These are phyloP conservation scores for Bertia moriformis DNA, from an alignment of 2,329 filamentous ascomycete species.

Conservation along the genomic window DNA sequence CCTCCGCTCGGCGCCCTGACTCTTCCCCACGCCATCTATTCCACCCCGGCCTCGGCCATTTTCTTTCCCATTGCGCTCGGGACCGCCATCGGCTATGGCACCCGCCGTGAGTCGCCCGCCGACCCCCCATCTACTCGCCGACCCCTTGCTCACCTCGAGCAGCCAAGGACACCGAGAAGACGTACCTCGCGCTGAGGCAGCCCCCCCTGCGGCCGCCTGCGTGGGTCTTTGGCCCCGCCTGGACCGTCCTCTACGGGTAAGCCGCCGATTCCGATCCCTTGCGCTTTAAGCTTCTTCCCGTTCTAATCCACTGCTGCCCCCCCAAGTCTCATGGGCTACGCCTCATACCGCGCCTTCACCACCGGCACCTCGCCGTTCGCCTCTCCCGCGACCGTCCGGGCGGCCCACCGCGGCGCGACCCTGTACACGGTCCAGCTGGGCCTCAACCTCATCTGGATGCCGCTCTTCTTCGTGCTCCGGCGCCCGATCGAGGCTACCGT, in stretches of 20 bases:
- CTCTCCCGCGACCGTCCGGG: conserved; percentile 33
- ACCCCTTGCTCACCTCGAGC: conserved; percentile 1
- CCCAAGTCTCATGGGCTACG: conserved; percentile 63
- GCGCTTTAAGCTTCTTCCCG: conserved; percentile 2
- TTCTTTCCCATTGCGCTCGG: conserved; percentile 64
- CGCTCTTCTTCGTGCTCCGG: conserved; percentile 72
- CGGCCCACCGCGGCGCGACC: conserved; percentile 56
- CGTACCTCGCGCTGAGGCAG: conserved; percentile 54
- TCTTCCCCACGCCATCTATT: conserved; percentile 57
- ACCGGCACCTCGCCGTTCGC: conserved; percentile 43
- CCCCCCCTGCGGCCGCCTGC: conserved; percentile 47
- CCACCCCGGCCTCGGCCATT: conserved; percentile 57
- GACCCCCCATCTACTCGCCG: conserved; percentile 3
- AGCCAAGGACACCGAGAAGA: conserved; percentile 20
- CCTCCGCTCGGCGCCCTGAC: conserved; percentile 67
- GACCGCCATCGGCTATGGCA: conserved; percentile 56
- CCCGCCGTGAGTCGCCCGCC: conserved; percentile 43
- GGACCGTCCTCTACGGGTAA: conserved; percentile 48
- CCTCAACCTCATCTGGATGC: conserved; percentile 81
- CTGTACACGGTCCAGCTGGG: conserved; percentile 77
- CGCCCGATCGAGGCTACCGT: conserved; percentile 60
- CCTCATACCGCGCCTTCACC: conserved; percentile 63
- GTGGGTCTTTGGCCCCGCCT: conserved; percentile 47
- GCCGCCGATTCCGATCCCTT: no score
- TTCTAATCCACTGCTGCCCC: no score